A percentile compares a stretch with the other conserved stretches of the same genome.
These are phyloP conservation scores for Cyclotella kingstonii DNA, from an alignment of 108 stramenopile species.

Conservation along the genomic window DNA sequence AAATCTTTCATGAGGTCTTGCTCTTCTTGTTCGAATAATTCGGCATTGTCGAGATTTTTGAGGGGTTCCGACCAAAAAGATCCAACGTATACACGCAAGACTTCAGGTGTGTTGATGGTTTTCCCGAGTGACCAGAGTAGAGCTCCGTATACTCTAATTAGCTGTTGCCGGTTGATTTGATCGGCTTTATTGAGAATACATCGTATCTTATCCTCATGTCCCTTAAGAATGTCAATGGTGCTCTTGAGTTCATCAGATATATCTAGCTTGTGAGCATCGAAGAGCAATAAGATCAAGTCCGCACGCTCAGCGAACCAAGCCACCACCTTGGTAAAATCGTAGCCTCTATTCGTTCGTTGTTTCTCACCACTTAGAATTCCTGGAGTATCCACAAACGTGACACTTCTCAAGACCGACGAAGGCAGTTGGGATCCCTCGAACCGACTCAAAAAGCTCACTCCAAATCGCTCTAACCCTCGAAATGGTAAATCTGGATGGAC, in stretches of 20 bases:
- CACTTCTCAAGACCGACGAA: conserved; percentile 76
- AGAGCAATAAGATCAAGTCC: conserved; percentile 94
- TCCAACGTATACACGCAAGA: conserved; percentile 95
- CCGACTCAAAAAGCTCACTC: conserved; percentile 92
- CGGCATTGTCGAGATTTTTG: conserved; percentile 80
- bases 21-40: conserved; percentile 88
- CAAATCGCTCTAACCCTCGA: conserved; percentile 91
- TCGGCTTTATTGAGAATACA: conserved; percentile 99
- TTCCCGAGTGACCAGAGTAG: conserved; percentile 98
- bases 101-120: conserved; percentile 94
- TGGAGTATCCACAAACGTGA: conserved; percentile 97
- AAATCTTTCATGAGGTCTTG: conserved; percentile 95
- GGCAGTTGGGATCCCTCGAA: conserved; percentile 93
- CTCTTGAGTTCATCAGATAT: conserved; percentile 97
- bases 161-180: conserved; percentile 95
- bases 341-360: conserved; percentile 90
- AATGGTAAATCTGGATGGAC: conserved; percentile 96
- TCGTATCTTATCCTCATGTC: conserved; percentile 99
- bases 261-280: conserved; percentile 99
- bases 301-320: conserved; percentile 97
- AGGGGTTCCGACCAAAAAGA: conserved; percentile 90
- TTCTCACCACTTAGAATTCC: conserved; percentile 98
- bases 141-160: conserved; percentile 98
- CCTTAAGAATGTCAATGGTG: conserved; percentile 94
- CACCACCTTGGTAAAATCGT: conserved; percentile 93